A percentile compares a stretch with the other conserved stretches of the same genome.
Evolutionary conservation across 225 moss, liverwort and hornwort genomes (phyloP).

Genomic region (Antitrichia curtipendula): DNA sequence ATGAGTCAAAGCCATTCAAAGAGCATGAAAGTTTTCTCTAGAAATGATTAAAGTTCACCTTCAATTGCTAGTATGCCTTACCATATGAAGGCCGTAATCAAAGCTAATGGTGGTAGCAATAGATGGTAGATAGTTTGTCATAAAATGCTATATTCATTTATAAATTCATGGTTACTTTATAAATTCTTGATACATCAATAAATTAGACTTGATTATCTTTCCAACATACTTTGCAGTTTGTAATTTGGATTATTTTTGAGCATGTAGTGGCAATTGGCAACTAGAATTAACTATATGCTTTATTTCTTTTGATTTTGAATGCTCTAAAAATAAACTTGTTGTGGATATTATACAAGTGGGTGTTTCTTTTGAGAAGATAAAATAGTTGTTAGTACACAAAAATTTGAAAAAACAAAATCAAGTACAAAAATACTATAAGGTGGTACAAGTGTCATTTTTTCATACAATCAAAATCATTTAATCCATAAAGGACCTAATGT

Average conservation of each 20-base stretch:
- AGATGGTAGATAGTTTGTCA: neutral
- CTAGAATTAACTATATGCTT: too few species aligned
- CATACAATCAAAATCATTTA: neutral
- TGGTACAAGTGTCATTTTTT: neutral
- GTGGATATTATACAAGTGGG: too few species aligned
- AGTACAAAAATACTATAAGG: neutral
- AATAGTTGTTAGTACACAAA: neutral
- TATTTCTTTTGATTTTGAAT: too few species aligned
- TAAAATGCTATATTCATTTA: neutral
- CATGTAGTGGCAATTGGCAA: too few species aligned
- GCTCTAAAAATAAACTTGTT: too few species aligned
- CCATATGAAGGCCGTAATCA: neutral
- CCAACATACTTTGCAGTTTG: neutral
- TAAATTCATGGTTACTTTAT: neutral
- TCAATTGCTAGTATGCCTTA: neutral
- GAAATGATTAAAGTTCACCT: neutral
- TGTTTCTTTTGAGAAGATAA: neutral
- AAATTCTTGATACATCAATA: neutral
- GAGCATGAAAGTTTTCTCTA: too few species aligned
- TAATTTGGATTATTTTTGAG: neutral
- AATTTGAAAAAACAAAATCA: neutral
- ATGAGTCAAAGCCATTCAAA: too few species aligned
- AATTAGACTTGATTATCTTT: neutral
- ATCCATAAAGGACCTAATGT: neutral
- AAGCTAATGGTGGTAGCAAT: neutral